These are phyloP conservation scores for Fraxinus paxiana DNA, from an alignment of 305 asterid species.

Conservation along the genomic window DNA sequence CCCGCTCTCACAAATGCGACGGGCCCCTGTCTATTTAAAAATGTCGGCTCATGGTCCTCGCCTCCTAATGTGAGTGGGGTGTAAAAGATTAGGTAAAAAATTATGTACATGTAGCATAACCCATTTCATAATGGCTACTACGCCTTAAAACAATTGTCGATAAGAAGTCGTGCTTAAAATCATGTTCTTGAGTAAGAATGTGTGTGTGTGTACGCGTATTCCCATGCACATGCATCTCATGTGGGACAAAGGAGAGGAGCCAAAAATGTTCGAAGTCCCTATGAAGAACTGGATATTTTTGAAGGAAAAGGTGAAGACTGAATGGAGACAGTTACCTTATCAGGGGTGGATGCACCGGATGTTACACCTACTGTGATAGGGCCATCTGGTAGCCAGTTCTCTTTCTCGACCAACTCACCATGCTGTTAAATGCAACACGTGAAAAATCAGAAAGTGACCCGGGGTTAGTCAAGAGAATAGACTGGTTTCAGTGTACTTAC, in stretches of 20 bases:
- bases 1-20: too few relatives aligned
- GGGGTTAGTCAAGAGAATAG: neutral
- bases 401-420: constrained; percentile 93
- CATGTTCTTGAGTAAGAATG: neutral
- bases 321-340: constrained; percentile 55
- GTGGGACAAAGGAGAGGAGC: neutral
- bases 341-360: constrained; percentile 99
- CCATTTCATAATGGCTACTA: neutral
- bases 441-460: neutral
- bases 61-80: too few relatives aligned
- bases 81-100: too few relatives aligned
- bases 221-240: neutral
- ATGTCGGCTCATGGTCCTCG: too few relatives aligned
- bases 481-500: constrained; percentile 34
- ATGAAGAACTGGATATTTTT: neutral
- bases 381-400: constrained; percentile 81
- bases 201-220: neutral
- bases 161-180: neutral
- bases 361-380: constrained; percentile 84
- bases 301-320: neutral
- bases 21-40: too few relatives aligned
- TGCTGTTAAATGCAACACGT: constrained; percentile 45
- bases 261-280: neutral
- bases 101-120: too few relatives aligned
- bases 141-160: neutral